phyloP scores from a whole-genome alignment of 805 yeast genomes.

The Dipodascus albidus region DNA sequence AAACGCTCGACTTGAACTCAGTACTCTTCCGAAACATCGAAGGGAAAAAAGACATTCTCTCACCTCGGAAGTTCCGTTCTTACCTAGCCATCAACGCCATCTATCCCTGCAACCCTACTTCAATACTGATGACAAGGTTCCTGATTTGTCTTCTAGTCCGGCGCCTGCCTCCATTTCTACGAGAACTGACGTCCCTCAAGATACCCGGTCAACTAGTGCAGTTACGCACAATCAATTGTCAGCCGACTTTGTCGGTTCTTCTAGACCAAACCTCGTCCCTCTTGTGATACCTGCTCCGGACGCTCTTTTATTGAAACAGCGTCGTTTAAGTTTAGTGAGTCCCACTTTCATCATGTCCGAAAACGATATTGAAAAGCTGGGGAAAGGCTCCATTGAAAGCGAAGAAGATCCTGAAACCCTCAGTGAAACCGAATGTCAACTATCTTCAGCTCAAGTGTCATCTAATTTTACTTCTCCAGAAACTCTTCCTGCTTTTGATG shows the following conservation, averaged over 20 bases:
- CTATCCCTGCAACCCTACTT: constrained; percentile 1
- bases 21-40: too few relatives aligned
- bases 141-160: not conserved
- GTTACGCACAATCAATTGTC: not conserved
- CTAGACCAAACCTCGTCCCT: not conserved
- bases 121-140: constrained; percentile 1
- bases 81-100: not conserved
- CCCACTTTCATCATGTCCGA: not conserved
- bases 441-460: too few relatives aligned
- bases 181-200: not conserved
- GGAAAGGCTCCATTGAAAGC: not conserved
- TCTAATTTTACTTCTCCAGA: too few relatives aligned
- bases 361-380: not conserved
- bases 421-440: too few relatives aligned
- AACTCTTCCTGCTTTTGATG: too few relatives aligned
- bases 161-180: not conserved
- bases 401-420: too few relatives aligned
- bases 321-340: not conserved
- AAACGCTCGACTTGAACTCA: constrained; percentile 15
- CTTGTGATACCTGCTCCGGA: not conserved
- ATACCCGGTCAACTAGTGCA: not conserved
- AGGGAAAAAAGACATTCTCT: not conserved
- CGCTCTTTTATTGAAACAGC: not conserved
- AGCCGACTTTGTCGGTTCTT: not conserved
- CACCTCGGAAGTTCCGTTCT: not conserved